A percentile compares a stretch with the other conserved stretches of the same genome.
These are phyloP conservation scores for Perilla frutescens DNA, from an alignment of 257 asterid species.

Conservation along the genomic window DNA sequence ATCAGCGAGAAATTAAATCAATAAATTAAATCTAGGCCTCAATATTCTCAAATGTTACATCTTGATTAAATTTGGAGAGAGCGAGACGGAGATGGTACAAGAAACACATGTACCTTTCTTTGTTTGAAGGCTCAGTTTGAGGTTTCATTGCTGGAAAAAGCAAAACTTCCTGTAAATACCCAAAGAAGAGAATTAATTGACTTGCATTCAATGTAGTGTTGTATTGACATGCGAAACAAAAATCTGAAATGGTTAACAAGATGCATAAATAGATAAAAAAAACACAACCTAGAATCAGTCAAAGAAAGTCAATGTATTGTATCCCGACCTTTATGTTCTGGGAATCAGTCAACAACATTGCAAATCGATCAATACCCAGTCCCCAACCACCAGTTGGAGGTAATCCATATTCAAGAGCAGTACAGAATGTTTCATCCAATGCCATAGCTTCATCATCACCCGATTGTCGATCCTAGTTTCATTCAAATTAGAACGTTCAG, in stretches of 20 bases:
- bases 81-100: background rate
- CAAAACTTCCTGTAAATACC: slow-evolving; percentile 71
- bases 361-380: slow-evolving; percentile 76
- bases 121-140: slow-evolving; percentile 68
- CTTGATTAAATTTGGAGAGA: background rate
- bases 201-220: too few species aligned
- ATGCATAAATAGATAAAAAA: too few species aligned
- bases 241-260: background rate
- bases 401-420: slow-evolving; percentile 91
- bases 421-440: slow-evolving; percentile 79
- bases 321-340: slow-evolving; percentile 78
- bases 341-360: slow-evolving; percentile 88
- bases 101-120: slow-evolving; percentile 53
- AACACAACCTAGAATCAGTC: background rate
- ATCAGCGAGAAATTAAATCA: too few species aligned
- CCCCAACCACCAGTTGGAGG: slow-evolving; percentile 99
- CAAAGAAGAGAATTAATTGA: background rate
- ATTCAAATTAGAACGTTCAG: slow-evolving; percentile 17
- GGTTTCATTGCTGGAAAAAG: slow-evolving; percentile 96
- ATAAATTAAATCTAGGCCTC: background rate
- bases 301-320: too few species aligned
- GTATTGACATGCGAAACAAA: background rate
- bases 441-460: slow-evolving; percentile 99
- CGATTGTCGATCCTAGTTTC: slow-evolving; percentile 76
- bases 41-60: background rate